Evolutionary conservation across 2,329 filamentous ascomycete genomes (phyloP), one percentile per base, ranked within the genome.

Genomic region (Fusarium tanahbumbuense): DNA sequence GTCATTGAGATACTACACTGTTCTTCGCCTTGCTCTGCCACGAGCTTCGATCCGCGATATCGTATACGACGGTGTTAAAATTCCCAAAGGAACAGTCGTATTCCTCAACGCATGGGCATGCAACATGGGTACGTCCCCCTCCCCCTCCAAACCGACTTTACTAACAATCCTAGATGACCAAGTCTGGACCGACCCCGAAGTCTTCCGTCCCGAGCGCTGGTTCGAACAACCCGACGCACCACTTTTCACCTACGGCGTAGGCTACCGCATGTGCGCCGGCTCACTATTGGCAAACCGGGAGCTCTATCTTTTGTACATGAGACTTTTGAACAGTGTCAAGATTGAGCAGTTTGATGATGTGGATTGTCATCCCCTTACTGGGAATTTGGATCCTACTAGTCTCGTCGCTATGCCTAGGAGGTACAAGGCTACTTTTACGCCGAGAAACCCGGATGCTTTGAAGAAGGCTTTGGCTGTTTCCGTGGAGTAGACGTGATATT

Each of bases 31-130:
- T 2, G 86, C 87, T 5, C 83, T 91, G 2, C 89, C 89, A 2
- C 84, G 89, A 12, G 86, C 86, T 1, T 89, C 88, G 0, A 85
- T 89, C 58, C 86, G 85, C 67, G 88, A 90, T 55, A 81, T 91
- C 5, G 78, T 80, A 0, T 91, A 90, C 61, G 78, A 89, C 12
- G 87, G 85, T 20, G 83, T 84, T 32, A 75, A 83, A 8, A 89
- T 91, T 42, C 89, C 89, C 2, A 85, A 86, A 46, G 88, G 88
- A 1, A 90, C 88, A 2, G 86, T 90, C 0, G 83, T 91, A 37
- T 91, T 90, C 76, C 78, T 91, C 27, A 92, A 91, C 61, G 87
- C 88, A 0, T 91, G 88, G 89, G 88, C 88, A 5, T 91, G 89
- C 72, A 91, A 91, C 66, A 90, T 89, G 87, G 88, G 87, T 88